phyloP scores from a whole-genome alignment of 257 asterid genomes.

The Verbena officinalis region DNA sequence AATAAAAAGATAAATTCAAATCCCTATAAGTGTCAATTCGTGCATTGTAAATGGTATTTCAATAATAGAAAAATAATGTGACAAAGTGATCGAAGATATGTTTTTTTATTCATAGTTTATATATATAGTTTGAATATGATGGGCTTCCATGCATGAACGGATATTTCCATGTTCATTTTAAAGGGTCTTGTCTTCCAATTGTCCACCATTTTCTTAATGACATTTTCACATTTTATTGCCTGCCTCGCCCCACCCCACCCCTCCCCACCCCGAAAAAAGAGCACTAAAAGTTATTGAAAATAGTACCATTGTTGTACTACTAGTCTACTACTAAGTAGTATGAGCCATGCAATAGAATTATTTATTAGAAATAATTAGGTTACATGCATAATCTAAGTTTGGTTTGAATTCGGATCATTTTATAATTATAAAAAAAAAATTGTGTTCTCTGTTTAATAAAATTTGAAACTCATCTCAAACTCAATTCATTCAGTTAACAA shows the following conservation, averaged over 20 bases:
- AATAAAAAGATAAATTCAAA: background rate
- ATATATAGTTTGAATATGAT: slow-evolving; percentile 18
- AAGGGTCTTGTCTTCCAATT: slow-evolving; percentile 32
- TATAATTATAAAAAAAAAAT: too few relatives aligned
- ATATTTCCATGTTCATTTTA: slow-evolving; percentile 47
- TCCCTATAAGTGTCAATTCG: slow-evolving; percentile 9
- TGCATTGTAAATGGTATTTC: background rate
- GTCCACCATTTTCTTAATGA: slow-evolving; percentile 20
- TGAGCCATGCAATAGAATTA: too few relatives aligned
- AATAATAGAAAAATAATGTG: background rate
- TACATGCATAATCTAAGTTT: too few relatives aligned
- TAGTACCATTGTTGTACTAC: background rate
- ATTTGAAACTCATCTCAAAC: too few relatives aligned
- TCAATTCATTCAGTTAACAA: too few relatives aligned
- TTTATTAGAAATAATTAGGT: too few relatives aligned
- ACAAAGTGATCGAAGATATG: slow-evolving; percentile 18
- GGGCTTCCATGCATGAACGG: slow-evolving; percentile 61
- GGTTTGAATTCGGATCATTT: background rate
- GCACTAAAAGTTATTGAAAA: too few relatives aligned
- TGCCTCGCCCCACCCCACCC: too few relatives aligned
- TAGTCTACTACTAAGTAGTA: too few relatives aligned
- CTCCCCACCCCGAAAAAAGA: too few relatives aligned
- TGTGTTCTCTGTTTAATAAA: too few relatives aligned
- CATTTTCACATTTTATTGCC: background rate
- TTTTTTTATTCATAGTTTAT: background rate